Base-by-base conservation (phyloP, 1,284 basidiomycete species). In the Trichosporon coremiiforme region DNA sequence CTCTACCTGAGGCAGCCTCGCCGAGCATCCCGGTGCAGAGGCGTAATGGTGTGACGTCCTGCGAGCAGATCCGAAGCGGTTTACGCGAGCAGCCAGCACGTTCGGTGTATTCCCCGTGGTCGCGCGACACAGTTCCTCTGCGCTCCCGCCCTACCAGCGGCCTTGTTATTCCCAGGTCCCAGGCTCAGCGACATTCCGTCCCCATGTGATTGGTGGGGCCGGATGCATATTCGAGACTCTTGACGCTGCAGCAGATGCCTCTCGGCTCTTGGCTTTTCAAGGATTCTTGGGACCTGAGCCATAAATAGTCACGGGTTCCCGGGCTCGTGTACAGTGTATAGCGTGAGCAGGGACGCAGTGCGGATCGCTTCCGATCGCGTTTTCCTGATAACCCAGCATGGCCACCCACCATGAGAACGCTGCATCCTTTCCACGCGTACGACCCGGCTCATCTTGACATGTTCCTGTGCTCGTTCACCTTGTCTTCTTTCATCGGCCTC, bases 211-310 rank as follows among this genome's bases (percentile, higher is more conserved):
- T 53, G 50, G 50, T 53, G 50, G 50, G 50, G 50, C 50, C 50
- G 50, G 50, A 53, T 53, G 50, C 22, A 53, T 53, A 53, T 53
- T 53, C 50, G 50, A 53, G 50, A 53, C 50, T 12, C n/a, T 12
- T 9, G 36, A 13, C 36, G 3, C 12, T 38, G 9, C 36, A 13
- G 36, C 10, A 10, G 50, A 8, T 53, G 50, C 10, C 50, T 53
- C 50, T 53, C 50, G 50, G 50, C 50, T 53, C 50, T 53, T 53
- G 50, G 50, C 50, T 53, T 7, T 53, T 25, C 25, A 2, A 7
- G n/a, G 22, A 17, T 2, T 53, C 22, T 10, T 10, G 20, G n/a
- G n/a, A 53, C 20, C 50, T 53, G 50, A 53, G 50, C 50, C 50
- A 53, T 20, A 53, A 53, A 53, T 53, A 53, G 50, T 53, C 50